These are phyloP conservation scores for Aquanectria penicillioides DNA, from an alignment of 2,329 filamentous ascomycete genomes.

Conservation along the genomic window DNA sequence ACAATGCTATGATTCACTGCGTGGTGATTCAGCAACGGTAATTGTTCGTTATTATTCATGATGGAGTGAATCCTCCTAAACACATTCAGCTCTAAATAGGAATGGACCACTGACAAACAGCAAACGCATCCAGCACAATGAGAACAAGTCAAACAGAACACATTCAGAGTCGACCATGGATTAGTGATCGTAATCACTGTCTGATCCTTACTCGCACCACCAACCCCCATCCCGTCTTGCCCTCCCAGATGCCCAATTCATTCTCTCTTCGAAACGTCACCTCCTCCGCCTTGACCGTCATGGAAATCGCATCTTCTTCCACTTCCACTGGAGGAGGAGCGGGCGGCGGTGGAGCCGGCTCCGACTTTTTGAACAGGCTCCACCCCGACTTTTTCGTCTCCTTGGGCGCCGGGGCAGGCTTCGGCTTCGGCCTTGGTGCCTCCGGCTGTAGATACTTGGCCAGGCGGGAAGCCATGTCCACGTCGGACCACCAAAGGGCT, in stretches of 20 bases:
- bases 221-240: constrained; percentile 59
- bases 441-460: constrained; percentile 55
- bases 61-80: no score
- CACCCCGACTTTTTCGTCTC: constrained; percentile 49
- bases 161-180: no score
- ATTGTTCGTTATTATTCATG: no score
- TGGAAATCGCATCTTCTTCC: constrained; percentile 44
- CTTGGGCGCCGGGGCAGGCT: constrained; percentile 42
- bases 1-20: no score
- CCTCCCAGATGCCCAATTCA: constrained; percentile 63
- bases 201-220: constrained; percentile 51
- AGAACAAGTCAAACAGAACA: no score
- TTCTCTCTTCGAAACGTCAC: constrained; percentile 63
- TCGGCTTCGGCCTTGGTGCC: constrained; percentile 24
- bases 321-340: constrained; percentile 2
- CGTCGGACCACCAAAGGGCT: constrained; percentile 59
- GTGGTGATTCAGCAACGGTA: no score
- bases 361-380: constrained; percentile 44
- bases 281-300: constrained; percentile 57
- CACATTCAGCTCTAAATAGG: no score
- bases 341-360: constrained; percentile 24
- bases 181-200: no score
- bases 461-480: constrained; percentile 56
- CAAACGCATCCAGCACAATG: no score
- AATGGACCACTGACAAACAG: no score